A percentile compares a stretch with the other conserved stretches of the same genome.
Conservation (phyloP, 345 rosid species). For the Aethionema arabicum region DNA sequence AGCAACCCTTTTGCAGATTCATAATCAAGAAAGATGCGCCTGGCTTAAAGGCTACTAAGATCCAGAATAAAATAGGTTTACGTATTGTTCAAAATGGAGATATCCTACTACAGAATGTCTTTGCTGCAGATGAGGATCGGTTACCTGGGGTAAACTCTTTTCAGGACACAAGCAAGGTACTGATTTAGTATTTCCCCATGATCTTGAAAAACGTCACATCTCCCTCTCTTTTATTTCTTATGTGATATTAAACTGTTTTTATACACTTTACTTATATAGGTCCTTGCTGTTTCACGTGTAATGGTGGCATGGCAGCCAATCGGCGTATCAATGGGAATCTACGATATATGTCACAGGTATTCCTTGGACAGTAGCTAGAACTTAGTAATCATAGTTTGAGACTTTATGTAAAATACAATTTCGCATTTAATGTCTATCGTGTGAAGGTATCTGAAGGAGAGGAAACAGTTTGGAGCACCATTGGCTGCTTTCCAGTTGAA, state of each 20-base stretch:
- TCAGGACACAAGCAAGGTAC: conserved; percentile 88
- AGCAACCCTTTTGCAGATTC: conserved; percentile 54
- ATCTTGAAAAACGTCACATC: conserved; percentile 7
- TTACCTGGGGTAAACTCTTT: conserved; percentile 89
- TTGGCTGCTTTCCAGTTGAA: conserved; percentile 88
- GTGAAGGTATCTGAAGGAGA: conserved; percentile 77
- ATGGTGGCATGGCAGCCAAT: conserved; percentile 98
- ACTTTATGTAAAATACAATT: not conserved
- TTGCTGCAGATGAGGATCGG: conserved; percentile 85
- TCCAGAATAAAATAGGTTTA: conserved; percentile 86
- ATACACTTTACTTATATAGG: conserved; percentile 41
- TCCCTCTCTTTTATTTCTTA: not conserved
- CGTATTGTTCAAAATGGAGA: conserved; percentile 98
- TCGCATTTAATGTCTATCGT: conserved; percentile 17
- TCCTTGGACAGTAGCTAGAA: not conserved
- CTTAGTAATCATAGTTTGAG: conserved; percentile 7
- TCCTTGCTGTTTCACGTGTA: conserved; percentile 89
- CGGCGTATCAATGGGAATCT: conserved; percentile 92
- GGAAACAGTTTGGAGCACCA: conserved; percentile 97
- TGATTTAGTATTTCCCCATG: conserved; percentile 7
- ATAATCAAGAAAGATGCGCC: conserved; percentile 88
- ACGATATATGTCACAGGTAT: conserved; percentile 96
- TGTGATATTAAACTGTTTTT: conserved; percentile 8
- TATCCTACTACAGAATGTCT: conserved; percentile 69
- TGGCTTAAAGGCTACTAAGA: conserved; percentile 81